phyloP scores from a whole-genome alignment of 1,139 yeast species.

The Entelexis paramagnoliae region DNA sequence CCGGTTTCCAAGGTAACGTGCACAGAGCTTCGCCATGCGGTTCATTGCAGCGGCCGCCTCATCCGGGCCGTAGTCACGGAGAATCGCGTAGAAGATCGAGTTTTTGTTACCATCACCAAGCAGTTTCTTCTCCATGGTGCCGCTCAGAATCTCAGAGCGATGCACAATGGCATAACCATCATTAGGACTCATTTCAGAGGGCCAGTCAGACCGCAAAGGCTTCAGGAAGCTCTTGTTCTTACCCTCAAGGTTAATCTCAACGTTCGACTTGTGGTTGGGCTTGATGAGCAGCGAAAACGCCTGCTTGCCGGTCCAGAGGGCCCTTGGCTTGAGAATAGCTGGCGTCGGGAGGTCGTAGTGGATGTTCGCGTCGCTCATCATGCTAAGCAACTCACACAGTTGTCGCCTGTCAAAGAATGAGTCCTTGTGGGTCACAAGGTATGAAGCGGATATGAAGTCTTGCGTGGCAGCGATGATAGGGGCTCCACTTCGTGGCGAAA shows the following conservation, averaged over 20 bases:
- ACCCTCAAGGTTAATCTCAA: constrained; percentile 84
- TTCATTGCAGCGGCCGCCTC: constrained; percentile 97
- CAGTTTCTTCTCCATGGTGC: constrained; percentile 94
- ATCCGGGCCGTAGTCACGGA: constrained; percentile 89
- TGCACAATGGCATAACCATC: constrained; percentile 89
- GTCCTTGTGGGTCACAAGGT: constrained; percentile 83
- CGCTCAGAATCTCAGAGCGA: constrained; percentile 80
- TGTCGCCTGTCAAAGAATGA: constrained; percentile 83
- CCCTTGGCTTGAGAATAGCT: constrained; percentile 76
- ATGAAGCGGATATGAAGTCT: constrained; percentile 96
- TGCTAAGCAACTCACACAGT: constrained; percentile 68
- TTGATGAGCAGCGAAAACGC: constrained; percentile 76
- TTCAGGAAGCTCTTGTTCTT: constrained; percentile 78
- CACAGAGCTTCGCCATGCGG: constrained; percentile 96
- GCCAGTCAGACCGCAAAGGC: constrained; percentile 51
- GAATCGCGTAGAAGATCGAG: constrained; percentile 87
- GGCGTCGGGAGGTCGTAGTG: constrained; percentile 96
- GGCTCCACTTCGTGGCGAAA: constrained; percentile 96
- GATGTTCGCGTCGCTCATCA: constrained; percentile 89
- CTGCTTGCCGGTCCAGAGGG: constrained; percentile 96
- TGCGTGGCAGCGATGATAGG: constrained; percentile 99
- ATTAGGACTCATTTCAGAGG: constrained; percentile 93
- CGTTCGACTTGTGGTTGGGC: constrained; percentile 68
- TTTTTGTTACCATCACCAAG: constrained; percentile 98
- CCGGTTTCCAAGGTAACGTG: constrained; percentile 83